A percentile compares a stretch with the other conserved stretches of the same genome.
Evolutionary conservation across 75 land plant genomes (phyloP).

Genomic region (Cunninghamia lanceolata): DNA sequence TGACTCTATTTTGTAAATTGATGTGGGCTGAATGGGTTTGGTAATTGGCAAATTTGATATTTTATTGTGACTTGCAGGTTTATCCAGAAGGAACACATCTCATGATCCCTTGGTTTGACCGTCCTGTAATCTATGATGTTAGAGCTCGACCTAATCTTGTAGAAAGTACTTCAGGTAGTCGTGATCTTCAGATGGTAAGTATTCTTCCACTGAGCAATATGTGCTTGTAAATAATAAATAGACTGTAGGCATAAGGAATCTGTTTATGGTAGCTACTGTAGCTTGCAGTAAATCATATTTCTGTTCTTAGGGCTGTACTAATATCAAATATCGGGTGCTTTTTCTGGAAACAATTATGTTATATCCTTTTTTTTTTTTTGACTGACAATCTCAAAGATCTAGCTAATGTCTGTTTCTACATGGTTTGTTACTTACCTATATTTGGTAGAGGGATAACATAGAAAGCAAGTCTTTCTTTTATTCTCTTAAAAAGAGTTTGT

Average conservation of each 20-base stretch:
- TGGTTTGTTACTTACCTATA: not conserved
- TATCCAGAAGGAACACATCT: slow-evolving; percentile 96
- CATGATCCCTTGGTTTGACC: slow-evolving; percentile 95
- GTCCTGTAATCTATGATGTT: slow-evolving; percentile 93
- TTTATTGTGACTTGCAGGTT: slow-evolving; percentile 45
- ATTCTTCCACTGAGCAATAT: not conserved
- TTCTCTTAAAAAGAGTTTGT: not conserved
- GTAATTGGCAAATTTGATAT: not conserved
- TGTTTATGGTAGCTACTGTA: not conserved
- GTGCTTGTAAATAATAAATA: not conserved
- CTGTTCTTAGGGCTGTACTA: not conserved
- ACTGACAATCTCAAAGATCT: not conserved
- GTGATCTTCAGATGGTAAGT: slow-evolving; percentile 92
- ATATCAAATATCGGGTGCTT: not conserved
- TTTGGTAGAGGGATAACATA: not conserved
- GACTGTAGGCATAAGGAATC: not conserved
- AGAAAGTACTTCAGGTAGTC: slow-evolving; percentile 94
- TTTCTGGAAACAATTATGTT: not conserved
- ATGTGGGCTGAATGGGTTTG: not conserved
- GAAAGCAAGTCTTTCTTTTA: not conserved
- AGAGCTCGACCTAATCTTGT: slow-evolving; percentile 88
- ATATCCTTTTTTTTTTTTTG: not conserved
- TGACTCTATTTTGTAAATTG: not conserved
- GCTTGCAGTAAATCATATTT: not conserved
- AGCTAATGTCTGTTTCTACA: not conserved